Evolutionary conservation across 345 rosid species (phyloP).

Genomic region (Microthlaspi erraticum): DNA sequence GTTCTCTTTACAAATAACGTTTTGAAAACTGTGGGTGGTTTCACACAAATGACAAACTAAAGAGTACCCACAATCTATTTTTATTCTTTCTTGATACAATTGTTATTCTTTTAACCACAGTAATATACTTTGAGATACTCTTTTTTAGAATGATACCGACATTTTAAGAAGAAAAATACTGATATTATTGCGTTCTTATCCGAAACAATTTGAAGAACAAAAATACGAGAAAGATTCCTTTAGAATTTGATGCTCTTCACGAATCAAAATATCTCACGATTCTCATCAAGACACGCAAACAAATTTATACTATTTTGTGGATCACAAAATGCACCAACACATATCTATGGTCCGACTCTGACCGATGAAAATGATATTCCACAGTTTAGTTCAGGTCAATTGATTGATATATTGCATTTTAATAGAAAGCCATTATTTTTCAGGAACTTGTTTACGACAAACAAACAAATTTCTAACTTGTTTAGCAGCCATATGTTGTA

Average conservation of each 20-base stretch:
- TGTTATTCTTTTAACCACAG: no score
- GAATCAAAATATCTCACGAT: constrained; percentile 25
- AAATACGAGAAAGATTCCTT: constrained; percentile 28
- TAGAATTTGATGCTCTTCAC: constrained; percentile 23
- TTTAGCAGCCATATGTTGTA: neutral
- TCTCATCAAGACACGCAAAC: constrained; percentile 25
- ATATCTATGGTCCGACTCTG: neutral
- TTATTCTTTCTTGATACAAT: neutral
- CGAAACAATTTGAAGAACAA: constrained; percentile 2
- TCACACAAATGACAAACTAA: constrained; percentile 12
- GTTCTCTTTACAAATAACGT: constrained; percentile 12
- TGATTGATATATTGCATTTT: neutral
- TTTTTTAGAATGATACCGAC: neutral
- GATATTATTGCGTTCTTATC: constrained; percentile 37
- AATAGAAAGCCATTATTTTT: neutral
- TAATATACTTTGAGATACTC: no score
- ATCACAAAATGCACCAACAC: constrained; percentile 21
- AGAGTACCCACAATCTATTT: neutral
- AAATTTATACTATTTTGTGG: neutral
- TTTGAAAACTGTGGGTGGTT: constrained; percentile 15
- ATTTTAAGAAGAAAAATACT: neutral
- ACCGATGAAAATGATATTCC: neutral
- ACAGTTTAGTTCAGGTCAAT: neutral
- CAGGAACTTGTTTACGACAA: no score
- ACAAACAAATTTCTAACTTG: no score